Base-by-base conservation (phyloP, 192 early-diverging fungal species). In the Polychytrium aggregatum region DNA sequence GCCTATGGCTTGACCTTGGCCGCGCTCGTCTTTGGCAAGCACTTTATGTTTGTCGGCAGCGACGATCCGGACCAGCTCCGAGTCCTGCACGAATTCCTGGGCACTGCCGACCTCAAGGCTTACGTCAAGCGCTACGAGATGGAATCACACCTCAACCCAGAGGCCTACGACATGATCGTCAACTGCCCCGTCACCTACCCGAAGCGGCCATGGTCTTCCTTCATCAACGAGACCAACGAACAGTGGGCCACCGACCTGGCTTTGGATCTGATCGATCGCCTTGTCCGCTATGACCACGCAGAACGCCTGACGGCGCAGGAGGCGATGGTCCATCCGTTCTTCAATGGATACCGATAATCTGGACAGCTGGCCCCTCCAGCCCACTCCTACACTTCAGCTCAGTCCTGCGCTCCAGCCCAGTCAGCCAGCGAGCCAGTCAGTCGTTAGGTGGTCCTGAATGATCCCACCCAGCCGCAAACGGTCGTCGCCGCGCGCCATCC, bases 1-100 rank as follows among this genome's bases (percentile, higher is more conserved):
- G 53, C 53, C 29, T 43, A 52, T 10, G 72, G 72, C 16, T 68
- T 63, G 33, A 51, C 70, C n/a, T 44, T 75, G 20, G 72, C 72
- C 28, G 70, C n/a, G n/a, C n/a, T n/a, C n/a, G 58, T 68, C n/a
- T 64, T 68, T 34, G 37, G 42, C 22, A 29, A 38, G 11, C 56
- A 59, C 25, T 59, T 67, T 13, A 54, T 71, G 24, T 71, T 71
- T 39, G 36, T 46, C 7, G 69, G 69, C 13, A 44, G 58, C 17
- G 46, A 53, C 38, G 63, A 68, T 39, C 24, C 36, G 20, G 65
- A 71, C 43, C 69, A 71, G 46, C 47, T 71, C 6, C 20, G 50
- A 22, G 27, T 31, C 0, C 71, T 71, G 37, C 40, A 37, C n/a
- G 3, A 33, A 14, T 57, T 71, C 0, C 56, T 71, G 3, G 69